These are phyloP conservation scores for Aspergillus aculeatus DNA, from an alignment of 2,329 filamentous ascomycete genomes.

Conservation along the genomic window DNA sequence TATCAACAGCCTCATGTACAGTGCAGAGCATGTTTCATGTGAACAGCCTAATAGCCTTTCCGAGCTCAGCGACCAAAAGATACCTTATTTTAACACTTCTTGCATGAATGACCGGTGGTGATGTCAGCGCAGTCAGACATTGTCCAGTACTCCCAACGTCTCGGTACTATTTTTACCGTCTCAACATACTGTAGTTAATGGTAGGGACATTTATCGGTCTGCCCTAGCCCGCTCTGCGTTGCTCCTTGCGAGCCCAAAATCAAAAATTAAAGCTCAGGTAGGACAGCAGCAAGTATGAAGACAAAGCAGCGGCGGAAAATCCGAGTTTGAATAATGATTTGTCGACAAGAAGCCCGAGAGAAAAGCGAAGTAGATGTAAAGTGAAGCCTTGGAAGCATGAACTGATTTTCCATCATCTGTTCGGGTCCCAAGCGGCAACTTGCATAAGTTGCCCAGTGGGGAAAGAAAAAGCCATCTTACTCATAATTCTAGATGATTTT, in stretches of 20 bases:
- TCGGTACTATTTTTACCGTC: too few relatives aligned
- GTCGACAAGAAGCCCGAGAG: neutral
- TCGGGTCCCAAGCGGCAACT: conserved; percentile 3
- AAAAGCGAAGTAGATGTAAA: neutral
- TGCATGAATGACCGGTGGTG: neutral
- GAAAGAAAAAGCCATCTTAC: neutral
- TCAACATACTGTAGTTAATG: too few relatives aligned
- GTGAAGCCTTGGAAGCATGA: neutral
- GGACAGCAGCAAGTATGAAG: too few relatives aligned
- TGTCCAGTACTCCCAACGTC: neutral
- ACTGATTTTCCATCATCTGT: neutral
- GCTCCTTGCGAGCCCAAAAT: neutral
- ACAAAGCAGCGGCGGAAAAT: too few relatives aligned
- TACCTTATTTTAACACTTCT: neutral
- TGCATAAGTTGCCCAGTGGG: neutral
- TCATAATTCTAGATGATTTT: neutral
- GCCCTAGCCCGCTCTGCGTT: neutral
- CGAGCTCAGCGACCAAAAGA: neutral
- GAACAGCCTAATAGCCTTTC: neutral
- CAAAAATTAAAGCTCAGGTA: too few relatives aligned
- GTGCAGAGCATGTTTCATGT: neutral
- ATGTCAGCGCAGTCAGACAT: neutral
- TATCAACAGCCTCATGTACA: neutral
- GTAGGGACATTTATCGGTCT: too few relatives aligned
- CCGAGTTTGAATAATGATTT: too few relatives aligned